A percentile compares a stretch with the other conserved stretches of the same genome.
phyloP scores from a whole-genome alignment of 164 flowering plant genomes.

The Vitis amurensis region DNA sequence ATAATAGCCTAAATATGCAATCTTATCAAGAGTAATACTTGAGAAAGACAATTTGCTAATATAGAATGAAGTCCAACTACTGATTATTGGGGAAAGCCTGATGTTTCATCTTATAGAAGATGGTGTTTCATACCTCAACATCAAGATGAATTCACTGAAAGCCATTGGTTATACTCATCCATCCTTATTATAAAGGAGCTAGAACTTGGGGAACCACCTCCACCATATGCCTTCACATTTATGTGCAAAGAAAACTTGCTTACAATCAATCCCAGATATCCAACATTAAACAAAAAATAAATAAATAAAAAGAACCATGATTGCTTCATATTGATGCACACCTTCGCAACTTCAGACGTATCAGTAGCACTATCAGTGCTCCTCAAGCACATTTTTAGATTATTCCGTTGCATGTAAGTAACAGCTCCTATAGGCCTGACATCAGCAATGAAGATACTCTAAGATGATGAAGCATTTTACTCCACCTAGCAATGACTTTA shows the following conservation, averaged over 20 bases:
- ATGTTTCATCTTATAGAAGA: background rate
- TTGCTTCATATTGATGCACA: conserved; percentile 16
- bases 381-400: conserved; percentile 90
- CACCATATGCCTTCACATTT: conserved; percentile 82
- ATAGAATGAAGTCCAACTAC: background rate
- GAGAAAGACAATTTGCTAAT: background rate
- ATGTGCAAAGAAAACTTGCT: conserved; percentile 4
- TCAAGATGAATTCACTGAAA: conserved; percentile 20
- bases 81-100: background rate
- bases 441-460: conserved; percentile 4
- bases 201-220: conserved; percentile 76
- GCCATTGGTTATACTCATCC: conserved; percentile 92
- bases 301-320: background rate
- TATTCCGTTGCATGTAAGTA: conserved; percentile 68
- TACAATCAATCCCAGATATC: background rate
- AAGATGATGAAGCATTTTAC: background rate
- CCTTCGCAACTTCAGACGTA: conserved; percentile 95
- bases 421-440: conserved; percentile 98
- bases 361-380: conserved; percentile 67
- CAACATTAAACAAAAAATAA: background rate
- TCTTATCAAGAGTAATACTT: background rate
- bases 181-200: conserved; percentile 92
- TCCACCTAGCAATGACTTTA: background rate
- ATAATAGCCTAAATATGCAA: background rate
- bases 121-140: conserved; percentile 15